A percentile compares a stretch with the other conserved stretches of the same genome.
These are phyloP conservation scores for Globisporangium mamillatum DNA, from an alignment of 352 stramenopile species.

Conservation along the genomic window DNA sequence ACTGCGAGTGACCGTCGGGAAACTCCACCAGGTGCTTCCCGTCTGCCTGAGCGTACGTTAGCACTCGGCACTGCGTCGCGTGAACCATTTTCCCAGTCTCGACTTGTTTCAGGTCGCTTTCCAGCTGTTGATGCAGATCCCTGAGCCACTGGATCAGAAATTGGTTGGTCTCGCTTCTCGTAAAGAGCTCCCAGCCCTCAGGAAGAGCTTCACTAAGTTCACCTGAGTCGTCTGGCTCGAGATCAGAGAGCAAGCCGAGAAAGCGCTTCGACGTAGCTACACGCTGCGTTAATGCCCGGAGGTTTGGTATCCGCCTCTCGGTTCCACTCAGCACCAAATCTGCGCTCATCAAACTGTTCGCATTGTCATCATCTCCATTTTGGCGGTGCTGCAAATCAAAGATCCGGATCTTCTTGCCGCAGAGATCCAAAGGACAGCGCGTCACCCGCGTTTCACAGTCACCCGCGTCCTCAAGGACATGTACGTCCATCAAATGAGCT, in stretches of 20 bases:
- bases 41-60: slow-evolving; percentile 37
- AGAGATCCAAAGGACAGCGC: slow-evolving; percentile 57
- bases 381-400: slow-evolving; percentile 24
- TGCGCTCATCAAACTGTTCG: slow-evolving; percentile 23
- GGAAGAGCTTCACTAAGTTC: background rate
- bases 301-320: background rate
- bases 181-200: slow-evolving; percentile 3
- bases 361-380: background rate
- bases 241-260: background rate
- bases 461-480: slow-evolving; percentile 41
- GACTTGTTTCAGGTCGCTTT: slow-evolving; percentile 7
- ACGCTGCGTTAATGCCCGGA: slow-evolving; percentile 8
- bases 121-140: background rate
- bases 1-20: slow-evolving; percentile 43
- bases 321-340: background rate
- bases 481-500: slow-evolving; percentile 39
- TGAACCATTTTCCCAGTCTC: slow-evolving; percentile 11
- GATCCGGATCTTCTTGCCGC: slow-evolving; percentile 57
- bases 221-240: background rate
- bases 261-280: slow-evolving; percentile 3
- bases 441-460: slow-evolving; percentile 38
- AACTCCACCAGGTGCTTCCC: slow-evolving; percentile 51
- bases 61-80: slow-evolving; percentile 30
- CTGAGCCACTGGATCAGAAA: slow-evolving; percentile 13
- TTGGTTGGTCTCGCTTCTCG: background rate